Conservation (phyloP, 768 basidiomycete species). For the Psilocybe cubensis region DNA sequence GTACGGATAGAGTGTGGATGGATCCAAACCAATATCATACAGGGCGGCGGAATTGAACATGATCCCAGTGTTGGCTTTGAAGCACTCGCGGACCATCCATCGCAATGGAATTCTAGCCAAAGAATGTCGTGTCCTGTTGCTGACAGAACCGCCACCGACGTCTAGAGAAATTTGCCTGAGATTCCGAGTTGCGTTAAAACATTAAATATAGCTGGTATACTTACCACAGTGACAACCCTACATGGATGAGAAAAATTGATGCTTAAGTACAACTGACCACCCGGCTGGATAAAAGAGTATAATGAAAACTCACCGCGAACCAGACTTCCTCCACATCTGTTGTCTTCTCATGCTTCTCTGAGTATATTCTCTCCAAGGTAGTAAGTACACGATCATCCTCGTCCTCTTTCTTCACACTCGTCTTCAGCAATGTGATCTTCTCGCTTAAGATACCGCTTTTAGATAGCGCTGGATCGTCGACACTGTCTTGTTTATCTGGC, state of each 20-base stretch:
- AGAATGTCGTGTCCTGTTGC: slow-evolving; percentile 46
- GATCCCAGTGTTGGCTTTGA: slow-evolving; percentile 62
- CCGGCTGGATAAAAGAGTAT: not conserved
- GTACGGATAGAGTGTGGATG: slow-evolving; percentile 45
- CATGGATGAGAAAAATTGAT: not conserved
- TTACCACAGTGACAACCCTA: slow-evolving; percentile 52
- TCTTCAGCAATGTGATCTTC: not conserved
- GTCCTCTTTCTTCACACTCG: slow-evolving; percentile 18
- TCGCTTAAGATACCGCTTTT: not conserved
- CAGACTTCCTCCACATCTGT: slow-evolving; percentile 68
- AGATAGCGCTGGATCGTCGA: not conserved
- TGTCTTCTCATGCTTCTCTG: slow-evolving; percentile 18
- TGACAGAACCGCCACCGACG: slow-evolving; percentile 61
- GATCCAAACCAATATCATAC: slow-evolving; percentile 52
- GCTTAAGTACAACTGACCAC: not conserved
- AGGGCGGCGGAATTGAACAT: slow-evolving; percentile 57
- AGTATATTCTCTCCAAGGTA: slow-evolving; percentile 36
- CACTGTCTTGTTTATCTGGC: not conserved
- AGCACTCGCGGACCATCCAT: slow-evolving; percentile 78
- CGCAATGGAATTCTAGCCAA: slow-evolving; percentile 59
- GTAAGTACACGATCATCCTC: slow-evolving; percentile 29
- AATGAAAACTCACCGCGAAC: slow-evolving; percentile 56
- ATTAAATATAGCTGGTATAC: not conserved
- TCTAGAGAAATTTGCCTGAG: slow-evolving; percentile 31
- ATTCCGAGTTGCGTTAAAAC: not conserved